Percentiles rank a stretch among this genome's conserved stretches.
Conservation (phyloP, 257 asterid species). For the Solanum virginianum region DNA sequence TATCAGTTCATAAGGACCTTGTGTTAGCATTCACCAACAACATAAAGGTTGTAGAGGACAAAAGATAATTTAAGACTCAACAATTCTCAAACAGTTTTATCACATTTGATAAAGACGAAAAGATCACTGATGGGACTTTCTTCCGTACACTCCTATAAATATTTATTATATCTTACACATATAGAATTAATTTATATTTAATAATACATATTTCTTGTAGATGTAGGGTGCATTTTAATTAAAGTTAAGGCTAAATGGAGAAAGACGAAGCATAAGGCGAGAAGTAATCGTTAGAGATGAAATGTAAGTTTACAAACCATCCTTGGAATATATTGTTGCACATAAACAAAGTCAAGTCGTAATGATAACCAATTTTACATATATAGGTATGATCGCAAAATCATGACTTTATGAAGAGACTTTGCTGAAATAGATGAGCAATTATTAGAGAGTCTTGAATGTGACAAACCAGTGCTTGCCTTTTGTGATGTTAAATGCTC, state of each 20-base stretch:
- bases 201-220: too few species aligned
- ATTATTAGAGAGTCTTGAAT: too few species aligned
- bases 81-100: too few species aligned
- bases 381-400: background rate
- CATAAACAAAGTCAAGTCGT: background rate
- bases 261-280: background rate
- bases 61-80: too few species aligned
- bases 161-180: too few species aligned
- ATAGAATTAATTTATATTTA: too few species aligned
- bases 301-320: background rate
- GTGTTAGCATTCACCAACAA: too few species aligned
- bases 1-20: too few species aligned
- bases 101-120: too few species aligned
- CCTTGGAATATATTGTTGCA: background rate
- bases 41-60: too few species aligned
- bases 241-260: background rate
- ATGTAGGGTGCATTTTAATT: background rate
- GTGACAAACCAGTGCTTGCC: too few species aligned
- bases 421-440: background rate
- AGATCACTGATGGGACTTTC: background rate
- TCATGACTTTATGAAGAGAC: background rate
- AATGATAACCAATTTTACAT: background rate
- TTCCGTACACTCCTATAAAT: background rate
- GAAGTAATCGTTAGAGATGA: background rate
- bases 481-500: too few species aligned